Percentiles rank a stretch among this genome's conserved stretches.
These are phyloP conservation scores for Euphorbia tirucalli DNA, from an alignment of 345 rosid species.

Conservation along the genomic window DNA sequence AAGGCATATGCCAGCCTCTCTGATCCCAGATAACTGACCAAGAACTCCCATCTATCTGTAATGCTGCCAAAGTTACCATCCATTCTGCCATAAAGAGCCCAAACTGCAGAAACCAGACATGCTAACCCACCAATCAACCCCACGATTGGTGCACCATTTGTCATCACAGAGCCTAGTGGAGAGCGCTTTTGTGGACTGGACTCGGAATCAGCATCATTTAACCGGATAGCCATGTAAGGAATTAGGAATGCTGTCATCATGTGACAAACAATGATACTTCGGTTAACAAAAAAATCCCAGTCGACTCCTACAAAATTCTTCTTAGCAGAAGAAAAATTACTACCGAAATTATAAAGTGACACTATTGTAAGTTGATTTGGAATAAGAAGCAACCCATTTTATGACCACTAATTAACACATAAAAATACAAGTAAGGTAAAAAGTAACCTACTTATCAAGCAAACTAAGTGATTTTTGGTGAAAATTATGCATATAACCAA, in stretches of 20 bases:
- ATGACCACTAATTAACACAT: neutral
- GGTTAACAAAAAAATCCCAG: neutral
- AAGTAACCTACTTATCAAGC: neutral
- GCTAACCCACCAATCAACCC: slow-evolving; percentile 74
- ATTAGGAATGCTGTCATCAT: slow-evolving; percentile 66
- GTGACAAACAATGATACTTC: slow-evolving; percentile 1
- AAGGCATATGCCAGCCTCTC: slow-evolving; percentile 92
- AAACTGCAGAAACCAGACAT: slow-evolving; percentile 58
- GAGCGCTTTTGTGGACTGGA: slow-evolving; percentile 43
- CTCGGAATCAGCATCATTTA: slow-evolving; percentile 47
- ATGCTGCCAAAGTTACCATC: slow-evolving; percentile 63
- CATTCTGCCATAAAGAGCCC: slow-evolving; percentile 73
- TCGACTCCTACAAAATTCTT: neutral
- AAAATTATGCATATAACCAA: neutral
- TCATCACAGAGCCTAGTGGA: slow-evolving; percentile 61
- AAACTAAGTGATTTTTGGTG: no score
- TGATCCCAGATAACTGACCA: slow-evolving; percentile 66
- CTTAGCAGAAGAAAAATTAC: neutral
- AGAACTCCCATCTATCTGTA: slow-evolving; percentile 61
- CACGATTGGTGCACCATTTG: slow-evolving; percentile 62
- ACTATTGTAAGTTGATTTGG: neutral
- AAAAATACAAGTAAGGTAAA: neutral
- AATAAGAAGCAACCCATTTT: neutral
- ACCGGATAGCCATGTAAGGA: slow-evolving; percentile 91
- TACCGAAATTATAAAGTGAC: neutral